A percentile compares a stretch with the other conserved stretches of the same genome.
Evolutionary conservation across 1,284 basidiomycete species (phyloP).

Genomic region (Boletus semigastroideus): DNA sequence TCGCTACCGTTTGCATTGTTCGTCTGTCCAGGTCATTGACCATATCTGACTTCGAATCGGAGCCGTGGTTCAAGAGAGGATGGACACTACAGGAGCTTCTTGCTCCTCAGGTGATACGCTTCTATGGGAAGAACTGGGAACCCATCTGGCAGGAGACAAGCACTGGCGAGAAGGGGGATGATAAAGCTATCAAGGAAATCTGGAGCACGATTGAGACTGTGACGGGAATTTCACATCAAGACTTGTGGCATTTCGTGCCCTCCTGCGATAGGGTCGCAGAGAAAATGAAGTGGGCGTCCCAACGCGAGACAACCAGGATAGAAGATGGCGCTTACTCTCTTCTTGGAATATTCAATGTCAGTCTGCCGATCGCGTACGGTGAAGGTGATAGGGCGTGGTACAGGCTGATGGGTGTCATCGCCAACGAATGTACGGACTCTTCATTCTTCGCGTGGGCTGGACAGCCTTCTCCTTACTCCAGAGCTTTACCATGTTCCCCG

Average conservation of each 20-base stretch:
- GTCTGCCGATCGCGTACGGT: slow-evolving; percentile 19
- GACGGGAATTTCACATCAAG: slow-evolving; percentile 11
- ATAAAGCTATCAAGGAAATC: slow-evolving; percentile 19
- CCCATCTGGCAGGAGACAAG: slow-evolving; percentile 9
- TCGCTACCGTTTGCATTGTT: slow-evolving; percentile 19
- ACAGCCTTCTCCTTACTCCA: slow-evolving; percentile 15
- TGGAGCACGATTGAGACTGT: slow-evolving; percentile 5
- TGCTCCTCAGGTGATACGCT: slow-evolving; percentile 15
- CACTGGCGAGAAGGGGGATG: neutral
- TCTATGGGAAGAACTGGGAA: slow-evolving; percentile 20
- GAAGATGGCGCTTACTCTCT: slow-evolving; percentile 22
- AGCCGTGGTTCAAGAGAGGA: slow-evolving; percentile 21
- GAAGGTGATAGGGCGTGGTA: slow-evolving; percentile 19
- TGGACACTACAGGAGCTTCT: slow-evolving; percentile 25
- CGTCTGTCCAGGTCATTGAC: slow-evolving; percentile 13
- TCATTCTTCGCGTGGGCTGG: slow-evolving; percentile 23
- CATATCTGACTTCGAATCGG: slow-evolving; percentile 12
- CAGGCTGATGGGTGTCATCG: slow-evolving; percentile 16
- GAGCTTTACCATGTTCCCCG: slow-evolving; percentile 17
- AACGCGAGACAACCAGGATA: slow-evolving; percentile 14
- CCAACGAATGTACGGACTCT: slow-evolving; percentile 19
- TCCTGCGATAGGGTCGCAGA: slow-evolving; percentile 21
- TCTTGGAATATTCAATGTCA: slow-evolving; percentile 21
- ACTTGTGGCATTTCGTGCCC: slow-evolving; percentile 15
- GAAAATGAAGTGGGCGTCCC: slow-evolving; percentile 21